phyloP scores from a whole-genome alignment of 345 rosid species.

The Rhodamnia rubescens region DNA sequence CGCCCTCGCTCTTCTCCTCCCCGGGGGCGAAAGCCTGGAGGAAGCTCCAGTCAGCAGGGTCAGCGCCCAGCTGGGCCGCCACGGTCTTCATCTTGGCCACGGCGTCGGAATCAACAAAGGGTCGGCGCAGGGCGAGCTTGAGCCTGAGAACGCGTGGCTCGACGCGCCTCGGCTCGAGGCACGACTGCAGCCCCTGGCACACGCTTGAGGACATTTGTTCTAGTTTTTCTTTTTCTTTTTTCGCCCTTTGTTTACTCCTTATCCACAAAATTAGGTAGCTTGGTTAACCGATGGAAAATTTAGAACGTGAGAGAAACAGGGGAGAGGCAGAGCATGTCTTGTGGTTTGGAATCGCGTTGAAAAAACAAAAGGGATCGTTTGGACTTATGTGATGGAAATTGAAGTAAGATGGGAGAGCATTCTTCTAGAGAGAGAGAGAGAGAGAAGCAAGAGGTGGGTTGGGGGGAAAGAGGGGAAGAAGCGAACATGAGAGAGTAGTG shows the following conservation, averaged over 20 bases:
- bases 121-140: constrained; percentile 22
- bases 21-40: constrained; percentile 22
- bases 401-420: not conserved
- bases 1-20: not conserved
- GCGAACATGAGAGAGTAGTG: not conserved
- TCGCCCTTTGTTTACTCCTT: not conserved
- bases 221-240: not conserved
- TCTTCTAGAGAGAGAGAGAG: not conserved
- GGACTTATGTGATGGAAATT: not conserved
- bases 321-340: not conserved
- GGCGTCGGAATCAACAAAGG: constrained; percentile 3
- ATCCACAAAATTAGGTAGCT: not conserved
- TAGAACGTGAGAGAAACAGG: not conserved
- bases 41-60: constrained; percentile 43
- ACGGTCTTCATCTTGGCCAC: constrained; percentile 3
- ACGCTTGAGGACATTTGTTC: constrained; percentile 27
- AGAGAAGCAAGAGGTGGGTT: not conserved
- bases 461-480: not conserved
- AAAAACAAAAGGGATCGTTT: not conserved
- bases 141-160: constrained; percentile 27
- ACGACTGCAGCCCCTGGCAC: constrained; percentile 40
- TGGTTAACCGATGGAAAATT: not conserved
- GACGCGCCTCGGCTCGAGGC: constrained; percentile 24
- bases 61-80: not conserved
- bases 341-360: not conserved